Base-by-base conservation (phyloP, 176 grass and related monocot species). In the Saccharum spontaneum region DNA sequence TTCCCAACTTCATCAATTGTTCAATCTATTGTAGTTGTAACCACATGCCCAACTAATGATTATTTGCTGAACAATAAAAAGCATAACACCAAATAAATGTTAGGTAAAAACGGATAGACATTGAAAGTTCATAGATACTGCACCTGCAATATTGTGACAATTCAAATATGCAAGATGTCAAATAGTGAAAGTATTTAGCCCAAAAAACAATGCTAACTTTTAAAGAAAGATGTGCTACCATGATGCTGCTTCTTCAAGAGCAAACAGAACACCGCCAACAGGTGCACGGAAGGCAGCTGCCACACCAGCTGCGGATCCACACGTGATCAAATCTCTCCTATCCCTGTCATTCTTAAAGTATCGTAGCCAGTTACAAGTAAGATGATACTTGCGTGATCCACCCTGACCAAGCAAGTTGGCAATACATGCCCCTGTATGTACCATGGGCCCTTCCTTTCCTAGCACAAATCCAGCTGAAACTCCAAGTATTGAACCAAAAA, bases 371-470 rank as follows among this genome's bases (percentile, higher is more conserved):
- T 83, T 97, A 79, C 92, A 97, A 50, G 88, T 94, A 71, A 94
- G 88, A 71, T 81, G 90, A 60, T 94, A 92, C 75, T 94, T 94
- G 88, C 86, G 90, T 36, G 95, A 94, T 16, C 95, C 95, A 43
- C 95, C 95, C 82, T 97, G 95, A 67, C 95, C 92, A 60, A 97
- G 88, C 40, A 97, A 67, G 82, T 97, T 97, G 30, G 95, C 95
- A 78, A 97, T 94, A 8, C 95, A 97, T 4, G 95, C 90, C 7
- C 92, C 95, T 20, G 90, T 97, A 79, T 97, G 95, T 61, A 97
- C 95, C 95, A 97, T 92, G 33, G 95, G 95, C n/a, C 95, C 95
- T 79, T 97, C 95, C 77, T 97, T 97, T 33, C 95, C 95, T 23
- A 97, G 67, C 43, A 91, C 88, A 85, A 97, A 92, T 78, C 95